Percentiles rank a stretch among this genome's conserved stretches.
phyloP scores from a whole-genome alignment of 2,329 filamentous ascomycete genomes.

The Neonectria magnoliae region DNA sequence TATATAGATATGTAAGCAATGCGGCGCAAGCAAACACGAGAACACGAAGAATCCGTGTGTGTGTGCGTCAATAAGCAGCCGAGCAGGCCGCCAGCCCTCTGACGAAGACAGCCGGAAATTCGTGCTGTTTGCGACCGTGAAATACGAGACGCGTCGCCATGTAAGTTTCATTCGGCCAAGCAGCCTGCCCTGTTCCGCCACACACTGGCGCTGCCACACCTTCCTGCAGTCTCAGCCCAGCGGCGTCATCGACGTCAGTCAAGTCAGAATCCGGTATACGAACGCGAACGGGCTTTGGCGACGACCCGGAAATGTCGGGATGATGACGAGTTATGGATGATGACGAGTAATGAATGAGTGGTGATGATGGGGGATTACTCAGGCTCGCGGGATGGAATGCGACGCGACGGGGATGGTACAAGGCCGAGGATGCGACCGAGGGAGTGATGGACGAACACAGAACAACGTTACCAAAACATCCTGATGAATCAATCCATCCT shows the following conservation, averaged over 20 bases:
- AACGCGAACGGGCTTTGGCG: conserved; percentile 8
- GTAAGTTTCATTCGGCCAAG: neutral
- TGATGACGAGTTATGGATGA: conserved; percentile 6
- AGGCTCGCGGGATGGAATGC: conserved; percentile 20
- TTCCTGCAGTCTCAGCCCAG: neutral
- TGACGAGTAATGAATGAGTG: neutral
- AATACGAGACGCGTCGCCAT: conserved; percentile 1
- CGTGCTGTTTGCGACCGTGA: neutral
- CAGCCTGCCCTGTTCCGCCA: neutral
- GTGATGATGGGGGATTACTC: conserved; percentile 13
- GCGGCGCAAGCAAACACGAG: conserved; percentile 16
- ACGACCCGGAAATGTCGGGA: conserved; percentile 3
- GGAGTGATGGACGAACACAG: neutral
- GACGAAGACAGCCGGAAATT: conserved; percentile 1
- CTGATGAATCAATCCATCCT: neutral
- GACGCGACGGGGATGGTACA: conserved; percentile 11
- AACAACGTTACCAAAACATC: neutral
- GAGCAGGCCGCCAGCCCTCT: conserved; percentile 10
- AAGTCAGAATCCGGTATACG: conserved; percentile 13
- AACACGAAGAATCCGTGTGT: neutral
- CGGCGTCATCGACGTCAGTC: conserved; percentile 12
- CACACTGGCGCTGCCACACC: conserved; percentile 13
- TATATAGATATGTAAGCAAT: conserved; percentile 14
- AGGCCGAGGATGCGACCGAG: neutral
- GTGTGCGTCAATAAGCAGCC: neutral